Percentiles rank a stretch among this genome's conserved stretches.
Evolutionary conservation across 345 rosid species (phyloP).

Genomic region (Microthlaspi erraticum): DNA sequence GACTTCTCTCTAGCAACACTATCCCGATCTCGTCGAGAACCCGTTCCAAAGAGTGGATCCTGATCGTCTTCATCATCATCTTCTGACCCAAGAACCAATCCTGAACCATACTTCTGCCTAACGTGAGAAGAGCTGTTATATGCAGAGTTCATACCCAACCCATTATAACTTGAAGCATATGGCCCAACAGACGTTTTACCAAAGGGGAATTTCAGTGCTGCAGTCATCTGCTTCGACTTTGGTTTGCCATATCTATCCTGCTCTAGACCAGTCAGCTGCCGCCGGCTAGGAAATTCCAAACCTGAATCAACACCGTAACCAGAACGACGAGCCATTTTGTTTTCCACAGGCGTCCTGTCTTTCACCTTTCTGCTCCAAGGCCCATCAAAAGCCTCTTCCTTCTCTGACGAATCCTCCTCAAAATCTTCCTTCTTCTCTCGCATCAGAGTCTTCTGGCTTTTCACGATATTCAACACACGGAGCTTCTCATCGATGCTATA

Average conservation of each 20-base stretch:
- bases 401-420: slow-evolving; percentile 64
- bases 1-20: slow-evolving; percentile 48
- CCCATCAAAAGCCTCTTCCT: slow-evolving; percentile 63
- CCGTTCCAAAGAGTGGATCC: slow-evolving; percentile 68
- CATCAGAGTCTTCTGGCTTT: slow-evolving; percentile 84
- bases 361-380: slow-evolving; percentile 64
- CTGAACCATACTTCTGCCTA: slow-evolving; percentile 58
- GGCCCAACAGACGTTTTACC: slow-evolving; percentile 48
- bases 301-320: slow-evolving; percentile 49
- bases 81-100: slow-evolving; percentile 51
- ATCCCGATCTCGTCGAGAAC: slow-evolving; percentile 56
- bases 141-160: slow-evolving; percentile 57
- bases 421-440: slow-evolving; percentile 69
- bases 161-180: slow-evolving; percentile 53
- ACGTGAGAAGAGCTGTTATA: slow-evolving; percentile 49
- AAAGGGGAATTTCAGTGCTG: slow-evolving; percentile 53
- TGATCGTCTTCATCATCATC: slow-evolving; percentile 61
- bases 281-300: slow-evolving; percentile 56
- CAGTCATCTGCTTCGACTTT: slow-evolving; percentile 68
- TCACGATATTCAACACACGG: slow-evolving; percentile 78
- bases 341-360: slow-evolving; percentile 55
- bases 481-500: slow-evolving; percentile 91
- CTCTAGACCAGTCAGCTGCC: slow-evolving; percentile 48
- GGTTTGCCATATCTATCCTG: slow-evolving; percentile 59
- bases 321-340: slow-evolving; percentile 52